phyloP scores from a whole-genome alignment of 768 basidiomycete genomes.

The Tephrocybe rancida region DNA sequence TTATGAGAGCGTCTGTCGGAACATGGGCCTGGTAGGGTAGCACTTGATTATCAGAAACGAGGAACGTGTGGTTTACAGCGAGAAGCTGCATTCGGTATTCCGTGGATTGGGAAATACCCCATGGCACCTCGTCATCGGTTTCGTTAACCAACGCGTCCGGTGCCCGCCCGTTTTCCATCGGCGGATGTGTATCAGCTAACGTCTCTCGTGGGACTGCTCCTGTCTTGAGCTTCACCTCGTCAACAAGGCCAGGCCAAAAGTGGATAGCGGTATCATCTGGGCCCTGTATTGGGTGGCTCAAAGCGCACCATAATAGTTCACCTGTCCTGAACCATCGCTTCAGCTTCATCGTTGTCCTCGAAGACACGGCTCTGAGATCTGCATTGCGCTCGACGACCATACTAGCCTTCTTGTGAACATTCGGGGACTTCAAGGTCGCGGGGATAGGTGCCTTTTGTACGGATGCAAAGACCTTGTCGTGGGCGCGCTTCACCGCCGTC shows the following conservation, averaged over 20 bases:
- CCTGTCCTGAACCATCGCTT: slow-evolving; percentile 67
- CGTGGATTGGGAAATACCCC: slow-evolving; percentile 62
- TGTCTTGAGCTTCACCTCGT: slow-evolving; percentile 54
- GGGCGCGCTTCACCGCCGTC: slow-evolving; percentile 24
- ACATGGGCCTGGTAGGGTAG: slow-evolving; percentile 77
- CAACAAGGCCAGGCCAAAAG: slow-evolving; percentile 77
- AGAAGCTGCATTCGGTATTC: slow-evolving; percentile 72
- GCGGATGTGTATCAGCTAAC: slow-evolving; percentile 2
- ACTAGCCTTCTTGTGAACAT: slow-evolving; percentile 38
- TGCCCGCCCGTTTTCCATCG: slow-evolving; percentile 11
- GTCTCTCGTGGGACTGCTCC: slow-evolving; percentile 34
- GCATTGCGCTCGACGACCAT: slow-evolving; percentile 64
- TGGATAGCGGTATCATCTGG: slow-evolving; percentile 47
- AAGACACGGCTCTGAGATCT: slow-evolving; percentile 63
- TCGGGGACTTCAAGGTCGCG: slow-evolving; percentile 31
- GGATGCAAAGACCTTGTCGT: slow-evolving; percentile 39
- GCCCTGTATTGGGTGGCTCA: slow-evolving; percentile 52
- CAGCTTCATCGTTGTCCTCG: slow-evolving; percentile 43
- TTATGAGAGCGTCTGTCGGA: slow-evolving; percentile 54
- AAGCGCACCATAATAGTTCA: slow-evolving; percentile 72
- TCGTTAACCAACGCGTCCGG: slow-evolving; percentile 25
- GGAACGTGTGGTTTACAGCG: slow-evolving; percentile 50
- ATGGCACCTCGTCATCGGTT: slow-evolving; percentile 35
- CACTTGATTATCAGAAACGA: slow-evolving; percentile 56
- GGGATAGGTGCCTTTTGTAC: slow-evolving; percentile 37